phyloP scores from a whole-genome alignment of 1,284 basidiomycete genomes.

The Naganishia sp. region DNA sequence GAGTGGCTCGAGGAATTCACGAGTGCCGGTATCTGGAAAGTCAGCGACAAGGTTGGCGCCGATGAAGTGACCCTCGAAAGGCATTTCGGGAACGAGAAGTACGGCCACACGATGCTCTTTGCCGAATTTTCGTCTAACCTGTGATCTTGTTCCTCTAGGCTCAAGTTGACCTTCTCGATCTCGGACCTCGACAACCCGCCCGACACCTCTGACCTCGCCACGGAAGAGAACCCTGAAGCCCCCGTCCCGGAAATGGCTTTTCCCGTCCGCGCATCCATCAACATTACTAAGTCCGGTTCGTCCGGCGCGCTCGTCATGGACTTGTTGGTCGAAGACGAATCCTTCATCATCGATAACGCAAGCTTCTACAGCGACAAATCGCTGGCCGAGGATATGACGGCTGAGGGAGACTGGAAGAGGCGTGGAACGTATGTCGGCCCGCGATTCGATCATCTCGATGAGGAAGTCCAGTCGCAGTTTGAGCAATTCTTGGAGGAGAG shows the following conservation, averaged over 20 bases:
- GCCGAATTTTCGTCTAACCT: slow-evolving; percentile 1
- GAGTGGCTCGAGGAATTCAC: slow-evolving; percentile 79
- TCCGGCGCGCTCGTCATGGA: slow-evolving; percentile 75
- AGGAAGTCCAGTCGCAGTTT: slow-evolving; percentile 81
- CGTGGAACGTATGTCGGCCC: slow-evolving; percentile 90
- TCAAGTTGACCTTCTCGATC: slow-evolving; percentile 53
- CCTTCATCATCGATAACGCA: slow-evolving; percentile 85
- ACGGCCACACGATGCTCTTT: slow-evolving; percentile 46
- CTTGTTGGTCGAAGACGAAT: slow-evolving; percentile 76
- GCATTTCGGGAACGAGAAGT: slow-evolving; percentile 90
- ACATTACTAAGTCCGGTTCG: slow-evolving; percentile 68
- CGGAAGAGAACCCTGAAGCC: slow-evolving; percentile 36
- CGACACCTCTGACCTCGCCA: slow-evolving; percentile 35
- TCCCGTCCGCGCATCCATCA: slow-evolving; percentile 75
- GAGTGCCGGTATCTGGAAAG: slow-evolving; percentile 75
- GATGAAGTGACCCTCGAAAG: slow-evolving; percentile 82
- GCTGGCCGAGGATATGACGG: slow-evolving; percentile 74
- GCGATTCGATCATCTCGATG: slow-evolving; percentile 86
- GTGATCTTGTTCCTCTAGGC: slow-evolving; percentile 36
- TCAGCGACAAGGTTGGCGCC: slow-evolving; percentile 70
- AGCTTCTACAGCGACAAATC: slow-evolving; percentile 76
- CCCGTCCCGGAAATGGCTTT: slow-evolving; percentile 51
- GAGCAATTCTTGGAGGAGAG: slow-evolving; percentile 80
- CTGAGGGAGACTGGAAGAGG: slow-evolving; percentile 90
- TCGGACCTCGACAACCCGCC: slow-evolving; percentile 49